Conservation (phyloP, 2,329 filamentous ascomycete genomes). For the Penicillium sp. region DNA sequence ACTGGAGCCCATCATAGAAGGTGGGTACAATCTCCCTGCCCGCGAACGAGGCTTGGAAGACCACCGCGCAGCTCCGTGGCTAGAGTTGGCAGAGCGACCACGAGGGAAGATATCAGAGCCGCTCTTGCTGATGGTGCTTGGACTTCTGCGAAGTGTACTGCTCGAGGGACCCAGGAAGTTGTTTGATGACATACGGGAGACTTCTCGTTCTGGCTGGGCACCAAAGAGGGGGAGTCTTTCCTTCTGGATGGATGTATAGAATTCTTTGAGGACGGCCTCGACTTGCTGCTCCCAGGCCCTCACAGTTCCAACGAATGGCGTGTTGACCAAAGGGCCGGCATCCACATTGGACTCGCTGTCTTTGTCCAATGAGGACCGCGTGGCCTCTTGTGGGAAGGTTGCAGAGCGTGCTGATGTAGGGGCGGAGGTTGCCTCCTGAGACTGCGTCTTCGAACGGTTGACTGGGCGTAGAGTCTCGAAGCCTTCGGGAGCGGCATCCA, state of each 20-base stretch:
- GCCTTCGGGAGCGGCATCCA: conserved; percentile 69
- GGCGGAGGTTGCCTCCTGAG: conserved; percentile 31
- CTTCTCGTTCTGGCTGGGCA: conserved; percentile 52
- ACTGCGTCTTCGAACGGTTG: conserved; percentile 40
- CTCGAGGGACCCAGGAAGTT: conserved; percentile 69
- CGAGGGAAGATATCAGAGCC: conserved; percentile 76
- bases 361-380: conserved; percentile 15
- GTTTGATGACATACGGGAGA: conserved; percentile 47
- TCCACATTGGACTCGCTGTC: conserved; percentile 31
- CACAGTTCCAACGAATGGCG: conserved; percentile 71
- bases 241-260: conserved; percentile 85
- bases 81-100: conserved; percentile 68
- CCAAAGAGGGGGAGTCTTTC: conserved; percentile 86
- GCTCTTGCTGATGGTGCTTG: conserved; percentile 89
- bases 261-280: conserved; percentile 87
- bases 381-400: conserved; percentile 19
- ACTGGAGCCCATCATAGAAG: conserved; percentile 83
- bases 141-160: conserved; percentile 76
- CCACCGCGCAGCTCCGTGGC: conserved; percentile 70
- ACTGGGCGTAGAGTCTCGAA: conserved; percentile 58
- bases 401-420: conserved; percentile 22
- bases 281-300: conserved; percentile 86
- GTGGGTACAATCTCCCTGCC: conserved; percentile 67
- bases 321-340: conserved; percentile 72
- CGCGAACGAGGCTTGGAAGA: conserved; percentile 82